Evolutionary conservation across 768 basidiomycete species (phyloP), one percentile per base, ranked within the genome.

Genomic region (Naganishia kalamii): DNA sequence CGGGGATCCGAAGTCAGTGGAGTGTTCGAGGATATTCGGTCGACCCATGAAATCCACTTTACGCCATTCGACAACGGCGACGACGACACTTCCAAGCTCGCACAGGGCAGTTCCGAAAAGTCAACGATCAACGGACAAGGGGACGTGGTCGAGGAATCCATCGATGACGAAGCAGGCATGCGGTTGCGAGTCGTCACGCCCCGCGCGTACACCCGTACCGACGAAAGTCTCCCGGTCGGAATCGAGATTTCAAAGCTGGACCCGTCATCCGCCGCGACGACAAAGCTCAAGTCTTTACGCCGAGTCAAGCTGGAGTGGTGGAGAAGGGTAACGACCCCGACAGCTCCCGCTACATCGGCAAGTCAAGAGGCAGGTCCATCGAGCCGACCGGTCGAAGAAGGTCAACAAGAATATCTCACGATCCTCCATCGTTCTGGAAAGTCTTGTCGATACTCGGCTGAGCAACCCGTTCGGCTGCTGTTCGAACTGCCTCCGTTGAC

Each of bases 361-460:
- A 59, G 37, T 46, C 62, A 44, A 8, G 32, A 15, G 33, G 63
- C 49, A 43, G 62, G 40, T 40, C 69, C 25, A 60, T 59, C 19
- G 8, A 59, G 8, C 11, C 64, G 17, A 49, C 69, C 6, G 60
- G 48, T 64, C 63, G 15, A 35, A 63, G 29, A 71, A 49, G 79
- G 79, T 49, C 70, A 68, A 21, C 78, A 57, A 57, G 77, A 63
- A 43, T 70, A 72, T 64, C 68, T 72, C 71, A 66, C 74, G 69
- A 81, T 87, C 57, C 81, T 97, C 29, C 86, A 90, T 13, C 84
- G 88, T 7, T 92, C 92, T 15, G 94, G 94, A 49, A 92, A 92
- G 46, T 88, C 90, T 21, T 92, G 91, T 75, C 86, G 91, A 49
- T 92, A 96, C 74, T 92, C 96, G 70, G 84, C 86, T 68, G 72